Evolutionary conservation across 1,284 basidiomycete species (phyloP), one percentile per base, ranked within the genome.

Genomic region (Puccinia horiana): DNA sequence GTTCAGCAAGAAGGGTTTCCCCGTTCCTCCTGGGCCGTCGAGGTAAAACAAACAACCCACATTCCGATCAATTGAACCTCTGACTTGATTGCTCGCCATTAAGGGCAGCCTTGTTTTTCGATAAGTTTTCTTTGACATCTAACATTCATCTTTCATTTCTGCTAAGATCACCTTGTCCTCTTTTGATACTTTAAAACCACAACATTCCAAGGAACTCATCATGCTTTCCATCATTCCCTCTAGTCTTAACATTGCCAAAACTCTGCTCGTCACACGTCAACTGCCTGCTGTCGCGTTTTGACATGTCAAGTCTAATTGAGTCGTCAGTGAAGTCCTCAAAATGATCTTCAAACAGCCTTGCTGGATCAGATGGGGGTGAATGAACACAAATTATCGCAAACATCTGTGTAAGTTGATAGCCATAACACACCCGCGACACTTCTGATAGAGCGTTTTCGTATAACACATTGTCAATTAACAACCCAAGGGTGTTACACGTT

Each of bases 1-100:
- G 12, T 88, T 89, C 82, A 88, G 88, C 0, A 90, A 61, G 85
- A 87, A 90, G 0, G 89, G 90, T 83, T 90, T 91, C 2, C 89
- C 89, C 82, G 87, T 88, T 0, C 89, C 89, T 69, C 88, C 89
- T n/a, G 44, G 87, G 85, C 67, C 89, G 81, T 89, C 84, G 11
- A 90, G 78, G 82, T 90, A 90, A 83, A 90, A 0, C 82, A 47
- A 20, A 89, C 86, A 0, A 49, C 12, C 58, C 88, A 82, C 83
- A 84, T n/a, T n/a, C n/a, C n/a, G n/a, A n/a, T n/a, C n/a, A n/a
- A n/a, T n/a, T n/a, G n/a, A n/a, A n/a, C n/a, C n/a, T n/a, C n/a
- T n/a, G n/a, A n/a, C n/a, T n/a, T n/a, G n/a, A n/a, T n/a, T n/a
- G n/a, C n/a, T n/a, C n/a, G n/a, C n/a, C n/a, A n/a, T n/a, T n/a